Conservation (phyloP, 805 yeast species). For the Candida hungchunana region DNA sequence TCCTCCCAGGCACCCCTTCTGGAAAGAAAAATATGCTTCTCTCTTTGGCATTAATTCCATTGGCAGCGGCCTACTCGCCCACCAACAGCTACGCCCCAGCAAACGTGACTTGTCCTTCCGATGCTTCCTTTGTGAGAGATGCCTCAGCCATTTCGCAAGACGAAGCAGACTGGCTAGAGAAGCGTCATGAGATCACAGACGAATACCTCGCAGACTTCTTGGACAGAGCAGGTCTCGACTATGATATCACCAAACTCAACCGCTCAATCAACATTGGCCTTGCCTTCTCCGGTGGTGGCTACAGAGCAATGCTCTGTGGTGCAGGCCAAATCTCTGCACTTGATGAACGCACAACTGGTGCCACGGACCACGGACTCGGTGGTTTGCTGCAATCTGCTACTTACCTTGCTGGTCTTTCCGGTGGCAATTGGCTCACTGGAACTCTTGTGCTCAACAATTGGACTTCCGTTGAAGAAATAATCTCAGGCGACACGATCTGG, state of each 20-base stretch:
- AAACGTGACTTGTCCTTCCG: slow-evolving; percentile 46
- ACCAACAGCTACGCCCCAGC: slow-evolving; percentile 61
- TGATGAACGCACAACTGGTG: slow-evolving; percentile 61
- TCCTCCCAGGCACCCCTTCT: no score
- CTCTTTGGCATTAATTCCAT: slow-evolving; percentile 1
- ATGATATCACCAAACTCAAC: slow-evolving; percentile 36
- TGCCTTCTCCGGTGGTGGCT: slow-evolving; percentile 86
- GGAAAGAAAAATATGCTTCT: no score
- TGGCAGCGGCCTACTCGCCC: slow-evolving; percentile 44
- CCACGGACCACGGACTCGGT: slow-evolving; percentile 55
- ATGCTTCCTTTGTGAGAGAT: slow-evolving; percentile 33
- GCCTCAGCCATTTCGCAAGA: slow-evolving; percentile 44
- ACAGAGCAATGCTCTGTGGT: slow-evolving; percentile 81
- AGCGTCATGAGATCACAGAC: slow-evolving; percentile 30
- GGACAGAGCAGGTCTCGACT: slow-evolving; percentile 44
- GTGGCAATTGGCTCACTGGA: slow-evolving; percentile 79
- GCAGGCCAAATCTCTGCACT: slow-evolving; percentile 79
- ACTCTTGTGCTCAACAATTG: slow-evolving; percentile 58
- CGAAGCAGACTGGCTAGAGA: slow-evolving; percentile 52
- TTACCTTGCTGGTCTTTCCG: slow-evolving; percentile 73
- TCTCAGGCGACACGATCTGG: slow-evolving; percentile 13
- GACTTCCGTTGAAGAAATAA: slow-evolving; percentile 16
- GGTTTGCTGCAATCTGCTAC: slow-evolving; percentile 68
- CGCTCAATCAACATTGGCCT: slow-evolving; percentile 47
- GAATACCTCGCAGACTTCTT: slow-evolving; percentile 29